Conservation (phyloP, 805 yeast genomes). For the Metschnikowia lachancei region DNA sequence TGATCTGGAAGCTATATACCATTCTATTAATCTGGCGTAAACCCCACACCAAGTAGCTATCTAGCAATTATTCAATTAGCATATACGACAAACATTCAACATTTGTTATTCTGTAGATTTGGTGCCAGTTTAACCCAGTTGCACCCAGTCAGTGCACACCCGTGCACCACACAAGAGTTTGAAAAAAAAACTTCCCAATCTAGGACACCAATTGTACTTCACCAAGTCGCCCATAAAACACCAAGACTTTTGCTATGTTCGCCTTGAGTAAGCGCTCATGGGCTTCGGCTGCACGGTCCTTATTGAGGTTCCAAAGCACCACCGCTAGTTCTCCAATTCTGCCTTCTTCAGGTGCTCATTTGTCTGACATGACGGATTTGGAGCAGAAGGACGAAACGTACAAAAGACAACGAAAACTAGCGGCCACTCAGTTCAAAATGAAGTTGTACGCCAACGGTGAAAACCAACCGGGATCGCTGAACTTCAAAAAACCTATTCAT, state of each 20-base stretch:
- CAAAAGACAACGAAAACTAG: slow-evolving; percentile 68
- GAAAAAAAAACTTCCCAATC: slow-evolving; percentile 11
- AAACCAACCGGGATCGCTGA: slow-evolving; percentile 80
- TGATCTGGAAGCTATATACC: too few species aligned
- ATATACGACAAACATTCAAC: too few species aligned
- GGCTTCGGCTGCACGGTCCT: slow-evolving; percentile 13
- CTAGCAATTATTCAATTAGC: too few species aligned
- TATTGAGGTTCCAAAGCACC: slow-evolving; percentile 18
- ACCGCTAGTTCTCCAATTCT: slow-evolving; percentile 7
- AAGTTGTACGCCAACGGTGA: slow-evolving; percentile 69
- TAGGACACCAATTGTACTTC: not conserved
- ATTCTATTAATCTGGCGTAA: too few species aligned
- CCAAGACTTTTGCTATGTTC: slow-evolving; percentile 14
- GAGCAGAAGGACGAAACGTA: slow-evolving; percentile 76
- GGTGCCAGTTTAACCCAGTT: too few species aligned
- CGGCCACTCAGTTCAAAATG: slow-evolving; percentile 67
- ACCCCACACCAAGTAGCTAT: too few species aligned
- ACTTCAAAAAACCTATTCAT: slow-evolving; percentile 86
- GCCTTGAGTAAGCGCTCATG: slow-evolving; percentile 17
- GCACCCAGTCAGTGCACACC: slow-evolving; percentile 8
- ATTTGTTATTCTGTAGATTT: too few species aligned
- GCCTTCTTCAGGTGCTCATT: slow-evolving; percentile 2
- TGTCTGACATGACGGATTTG: slow-evolving; percentile 58
- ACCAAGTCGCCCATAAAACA: not conserved
- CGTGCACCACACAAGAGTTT: slow-evolving; percentile 15